Evolutionary conservation across 805 yeast genomes (phyloP).

Genomic region (Hanseniaspora vineae): DNA sequence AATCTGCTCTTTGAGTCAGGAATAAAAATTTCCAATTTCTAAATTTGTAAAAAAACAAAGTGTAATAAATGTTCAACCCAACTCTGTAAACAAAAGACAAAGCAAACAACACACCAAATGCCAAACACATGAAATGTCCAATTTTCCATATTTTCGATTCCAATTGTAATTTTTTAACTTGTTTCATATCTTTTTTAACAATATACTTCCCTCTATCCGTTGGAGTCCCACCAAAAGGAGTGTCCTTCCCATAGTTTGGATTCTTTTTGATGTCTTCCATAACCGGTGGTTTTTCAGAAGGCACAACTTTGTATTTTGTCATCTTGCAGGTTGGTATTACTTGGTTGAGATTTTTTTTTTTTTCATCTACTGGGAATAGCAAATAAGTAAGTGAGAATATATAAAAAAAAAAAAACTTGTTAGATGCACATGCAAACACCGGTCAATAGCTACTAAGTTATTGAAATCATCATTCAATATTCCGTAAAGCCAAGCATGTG

Average conservation of each 20-base stretch:
- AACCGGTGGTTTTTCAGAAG: no score
- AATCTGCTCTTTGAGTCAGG: conserved; percentile 11
- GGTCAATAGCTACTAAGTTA: no score
- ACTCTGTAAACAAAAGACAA: conserved; percentile 16
- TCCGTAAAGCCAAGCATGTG: no score
- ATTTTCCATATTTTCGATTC: conserved; percentile 17
- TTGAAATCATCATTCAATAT: no score
- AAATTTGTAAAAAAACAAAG: conserved; percentile 17
- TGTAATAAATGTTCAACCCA: not conserved
- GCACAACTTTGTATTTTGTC: not conserved
- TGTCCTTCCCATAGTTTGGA: no score
- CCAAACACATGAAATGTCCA: conserved; percentile 18
- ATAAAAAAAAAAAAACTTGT: no score
- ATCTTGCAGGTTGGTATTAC: not conserved
- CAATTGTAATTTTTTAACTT: conserved; percentile 13
- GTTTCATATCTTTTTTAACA: conserved; percentile 13
- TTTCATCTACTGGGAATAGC: not conserved
- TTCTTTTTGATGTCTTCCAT: no score
- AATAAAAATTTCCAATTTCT: conserved; percentile 24
- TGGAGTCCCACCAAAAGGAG: not conserved
- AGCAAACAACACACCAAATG: conserved; percentile 16
- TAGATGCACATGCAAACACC: no score
- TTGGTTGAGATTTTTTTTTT: not conserved
- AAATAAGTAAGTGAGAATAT: no score
- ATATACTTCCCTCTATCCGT: conserved; percentile 10